These are phyloP conservation scores for Tripterygium wilfordii DNA, from an alignment of 177 flowering plant species.

Conservation along the genomic window DNA sequence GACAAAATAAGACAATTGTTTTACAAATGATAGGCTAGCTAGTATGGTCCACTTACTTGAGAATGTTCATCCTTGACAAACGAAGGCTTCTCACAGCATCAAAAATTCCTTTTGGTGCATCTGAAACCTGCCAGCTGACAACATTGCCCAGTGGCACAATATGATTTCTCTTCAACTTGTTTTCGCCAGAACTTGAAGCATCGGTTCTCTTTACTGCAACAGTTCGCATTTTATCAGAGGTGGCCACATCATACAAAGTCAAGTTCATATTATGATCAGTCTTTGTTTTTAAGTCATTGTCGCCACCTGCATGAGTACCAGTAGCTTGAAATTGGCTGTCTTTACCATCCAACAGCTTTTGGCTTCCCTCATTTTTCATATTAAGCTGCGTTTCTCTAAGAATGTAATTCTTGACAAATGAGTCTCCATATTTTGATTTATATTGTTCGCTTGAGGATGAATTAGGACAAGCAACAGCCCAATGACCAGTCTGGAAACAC, in stretches of 20 bases:
- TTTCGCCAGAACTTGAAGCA: slow-evolving; percentile 23
- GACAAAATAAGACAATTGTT: neutral
- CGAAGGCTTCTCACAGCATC: slow-evolving; percentile 52
- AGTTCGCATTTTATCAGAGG: slow-evolving; percentile 6
- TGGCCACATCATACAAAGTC: slow-evolving; percentile 6
- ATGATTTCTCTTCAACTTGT: slow-evolving; percentile 18
- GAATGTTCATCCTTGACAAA: slow-evolving; percentile 58
- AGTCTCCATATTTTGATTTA: slow-evolving; percentile 10
- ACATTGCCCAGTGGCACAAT: slow-evolving; percentile 14
- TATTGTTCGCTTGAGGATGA: slow-evolving; percentile 16
- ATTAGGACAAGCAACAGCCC: slow-evolving; percentile 69
- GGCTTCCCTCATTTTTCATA: slow-evolving; percentile 7
- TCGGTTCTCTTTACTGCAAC: slow-evolving; percentile 11
- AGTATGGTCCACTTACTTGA: slow-evolving; percentile 48
- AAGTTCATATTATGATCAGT: slow-evolving; percentile 2
- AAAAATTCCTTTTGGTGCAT: slow-evolving; percentile 44
- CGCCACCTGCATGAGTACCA: slow-evolving; percentile 7
- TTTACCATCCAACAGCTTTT: slow-evolving; percentile 4
- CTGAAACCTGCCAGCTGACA: slow-evolving; percentile 23
- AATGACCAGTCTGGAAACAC: slow-evolving; percentile 71
- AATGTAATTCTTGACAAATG: slow-evolving; percentile 11
- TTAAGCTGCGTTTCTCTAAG: slow-evolving; percentile 6
- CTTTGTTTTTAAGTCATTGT: slow-evolving; percentile 7
- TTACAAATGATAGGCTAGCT: neutral
- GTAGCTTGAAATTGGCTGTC: slow-evolving; percentile 7